A percentile compares a stretch with the other conserved stretches of the same genome.
These are phyloP conservation scores for Coccinonectria pachysandricola DNA, from an alignment of 2,329 filamentous ascomycete genomes.

Conservation along the genomic window DNA sequence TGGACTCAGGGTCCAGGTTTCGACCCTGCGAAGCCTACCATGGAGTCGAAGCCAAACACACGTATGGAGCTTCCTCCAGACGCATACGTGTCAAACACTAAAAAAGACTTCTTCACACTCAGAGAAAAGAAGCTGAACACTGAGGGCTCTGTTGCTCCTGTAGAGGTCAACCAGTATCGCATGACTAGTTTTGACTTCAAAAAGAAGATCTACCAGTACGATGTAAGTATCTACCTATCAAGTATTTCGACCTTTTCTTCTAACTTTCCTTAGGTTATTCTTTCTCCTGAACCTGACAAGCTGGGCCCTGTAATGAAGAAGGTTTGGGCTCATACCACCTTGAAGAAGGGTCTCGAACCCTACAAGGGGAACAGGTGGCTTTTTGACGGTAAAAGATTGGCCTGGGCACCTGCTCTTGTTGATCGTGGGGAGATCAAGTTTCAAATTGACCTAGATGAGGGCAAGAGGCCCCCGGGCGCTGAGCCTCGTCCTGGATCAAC, in stretches of 20 bases:
- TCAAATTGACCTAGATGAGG: conserved; percentile 62
- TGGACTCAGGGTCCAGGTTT: conserved; percentile 27
- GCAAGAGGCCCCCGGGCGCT: conserved; percentile 33
- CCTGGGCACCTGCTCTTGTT: conserved; percentile 51
- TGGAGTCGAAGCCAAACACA: conserved; percentile 27
- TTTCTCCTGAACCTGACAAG: conserved; percentile 55
- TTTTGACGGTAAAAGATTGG: conserved; percentile 75
- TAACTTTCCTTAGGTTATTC: conserved; percentile 41
- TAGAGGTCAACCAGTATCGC: conserved; percentile 66
- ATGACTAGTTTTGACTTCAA: conserved; percentile 48
- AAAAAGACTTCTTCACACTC: conserved; percentile 26
- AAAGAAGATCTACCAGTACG: conserved; percentile 68
- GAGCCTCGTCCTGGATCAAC: conserved; percentile 30
- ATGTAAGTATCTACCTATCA: conserved; percentile 50
- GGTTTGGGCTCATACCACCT: conserved; percentile 57
- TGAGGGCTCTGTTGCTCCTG: conserved; percentile 40
- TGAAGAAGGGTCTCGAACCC: conserved; percentile 44
- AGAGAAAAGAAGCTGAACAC: conserved; percentile 39
- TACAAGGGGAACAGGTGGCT: conserved; percentile 47
- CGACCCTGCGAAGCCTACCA: conserved; percentile 32
- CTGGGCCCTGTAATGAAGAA: conserved; percentile 56
- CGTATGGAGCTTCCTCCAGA: conserved; percentile 50
- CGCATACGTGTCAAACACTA: conserved; percentile 33
- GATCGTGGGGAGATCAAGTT: conserved; percentile 42
- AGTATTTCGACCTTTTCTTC: neutral